These are phyloP conservation scores for Neckera pumila DNA, from an alignment of 225 moss, liverwort and hornwort species.

Conservation along the genomic window DNA sequence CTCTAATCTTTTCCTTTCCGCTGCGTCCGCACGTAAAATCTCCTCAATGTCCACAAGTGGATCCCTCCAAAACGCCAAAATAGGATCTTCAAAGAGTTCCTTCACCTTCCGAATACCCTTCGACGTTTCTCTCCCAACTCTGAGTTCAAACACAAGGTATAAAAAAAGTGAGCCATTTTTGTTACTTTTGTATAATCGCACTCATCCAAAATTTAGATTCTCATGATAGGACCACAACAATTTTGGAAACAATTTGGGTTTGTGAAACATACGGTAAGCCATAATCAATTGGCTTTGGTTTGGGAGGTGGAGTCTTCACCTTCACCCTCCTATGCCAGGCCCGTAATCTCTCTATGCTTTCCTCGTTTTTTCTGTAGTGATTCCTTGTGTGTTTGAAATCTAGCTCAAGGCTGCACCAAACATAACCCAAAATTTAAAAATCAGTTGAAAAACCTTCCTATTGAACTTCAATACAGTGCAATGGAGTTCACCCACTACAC, in stretches of 20 bases:
- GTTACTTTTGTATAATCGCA: background rate
- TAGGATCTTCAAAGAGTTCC: conserved; percentile 27
- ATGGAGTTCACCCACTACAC: background rate
- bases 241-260: background rate
- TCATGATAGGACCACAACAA: background rate
- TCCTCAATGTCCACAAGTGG: conserved; percentile 14
- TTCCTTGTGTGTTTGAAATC: conserved; percentile 17
- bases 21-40: conserved; percentile 4
- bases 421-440: background rate
- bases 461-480: background rate
- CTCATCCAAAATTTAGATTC: background rate
- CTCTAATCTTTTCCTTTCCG: background rate
- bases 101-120: conserved; percentile 19
- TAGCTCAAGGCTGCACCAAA: conserved; percentile 5
- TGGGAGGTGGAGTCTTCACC: conserved; percentile 9
- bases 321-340: conserved; percentile 5
- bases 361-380: conserved; percentile 21
- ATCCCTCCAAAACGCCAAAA: conserved; percentile 15
- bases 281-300: conserved; percentile 17
- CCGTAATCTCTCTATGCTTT: conserved; percentile 31
- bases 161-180: background rate
- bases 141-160: background rate
- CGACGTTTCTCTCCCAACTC: conserved; percentile 20
- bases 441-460: background rate
- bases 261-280: conserved; percentile 7